Base-by-base conservation (phyloP, 352 stramenopile genomes). In the Pythium periplocum region DNA sequence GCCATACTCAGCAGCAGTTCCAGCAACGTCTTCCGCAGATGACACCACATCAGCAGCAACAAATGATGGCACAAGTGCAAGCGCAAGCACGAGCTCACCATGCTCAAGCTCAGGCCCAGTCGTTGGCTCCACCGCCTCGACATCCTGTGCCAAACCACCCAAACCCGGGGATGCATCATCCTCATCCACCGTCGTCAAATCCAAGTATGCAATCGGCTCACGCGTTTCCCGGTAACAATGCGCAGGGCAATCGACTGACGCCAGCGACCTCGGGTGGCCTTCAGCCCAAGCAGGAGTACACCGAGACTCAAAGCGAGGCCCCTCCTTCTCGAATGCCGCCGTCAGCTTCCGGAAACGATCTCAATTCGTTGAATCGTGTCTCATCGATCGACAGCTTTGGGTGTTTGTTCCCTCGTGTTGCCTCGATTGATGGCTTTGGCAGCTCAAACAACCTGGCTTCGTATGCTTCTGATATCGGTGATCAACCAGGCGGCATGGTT, bases 301-400 rank as follows among this genome's bases (percentile, higher is more conserved):
- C 17, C 17, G 17, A 26, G 17, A 26, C 17, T 26, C 17, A 26
- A 26, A 26, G 17, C 17, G 17, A 26, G 17, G 17, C 17, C 17
- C 17, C 17, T 26, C 17, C 17, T 26, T 26, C 17, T 26, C 17
- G 17, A 26, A 26, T 26, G 17, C 17, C 43, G 8, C 51, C 50
- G 9, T 49, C 59, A 5, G 45, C 53, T 5, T 37, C 30, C 32
- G 32, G 12, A 8, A 46, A 53, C 37, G 47, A 47, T 26, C 72
- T 82, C 41, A 56, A 60, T 6, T 81, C 86, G 35, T 53, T 66
- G 47, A 61, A 48, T 36, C 83, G 83, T 34, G 80, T 93, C 46
- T 93, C 83, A 37, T 90, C 79, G 6, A 90, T 93, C 51, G 83
- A 93, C 66, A 90, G 78, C 62, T 93, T 93, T 53, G 87, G 78